A percentile compares a stretch with the other conserved stretches of the same genome.
phyloP scores from a whole-genome alignment of 2,329 filamentous ascomycete genomes.

The Thelonectria rubi region DNA sequence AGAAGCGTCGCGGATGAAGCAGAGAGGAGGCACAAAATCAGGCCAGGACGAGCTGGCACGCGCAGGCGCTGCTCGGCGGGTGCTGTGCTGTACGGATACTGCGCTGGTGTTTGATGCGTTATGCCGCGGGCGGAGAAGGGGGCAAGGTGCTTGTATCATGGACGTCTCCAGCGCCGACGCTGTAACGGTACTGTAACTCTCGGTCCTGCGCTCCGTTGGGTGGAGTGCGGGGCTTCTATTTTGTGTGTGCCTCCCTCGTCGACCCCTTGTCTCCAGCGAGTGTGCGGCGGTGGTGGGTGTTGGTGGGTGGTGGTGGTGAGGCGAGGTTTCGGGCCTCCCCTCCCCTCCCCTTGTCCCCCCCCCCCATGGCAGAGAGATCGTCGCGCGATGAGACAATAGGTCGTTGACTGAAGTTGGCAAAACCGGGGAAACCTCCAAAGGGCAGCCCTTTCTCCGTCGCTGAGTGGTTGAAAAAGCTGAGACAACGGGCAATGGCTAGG shows the following conservation, averaged over 20 bases:
- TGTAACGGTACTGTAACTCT: conserved; percentile 4
- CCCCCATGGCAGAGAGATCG: no score
- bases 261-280: no score
- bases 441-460: not conserved
- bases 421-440: conserved; percentile 2
- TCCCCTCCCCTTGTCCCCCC: no score
- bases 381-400: conserved; percentile 7
- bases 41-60: not conserved
- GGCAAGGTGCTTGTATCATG: not conserved
- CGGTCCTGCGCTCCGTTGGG: not conserved
- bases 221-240: conserved; percentile 7
- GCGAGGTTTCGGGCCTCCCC: conserved; percentile 10
- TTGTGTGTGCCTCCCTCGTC: not conserved
- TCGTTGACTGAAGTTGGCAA: conserved; percentile 6
- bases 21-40: not conserved
- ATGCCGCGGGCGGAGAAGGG: conserved; percentile 6
- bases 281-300: no score
- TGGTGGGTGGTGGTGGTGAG: conserved; percentile 1
- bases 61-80: conserved; percentile 1
- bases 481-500: not conserved
- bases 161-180: conserved; percentile 4
- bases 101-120: conserved; percentile 14
- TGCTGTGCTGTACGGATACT: conserved; percentile 1
- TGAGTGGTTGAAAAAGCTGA: conserved; percentile 15
- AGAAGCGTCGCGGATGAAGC: not conserved